These are phyloP conservation scores for Mallotus repandus DNA, from an alignment of 441 rosid species.

Conservation along the genomic window DNA sequence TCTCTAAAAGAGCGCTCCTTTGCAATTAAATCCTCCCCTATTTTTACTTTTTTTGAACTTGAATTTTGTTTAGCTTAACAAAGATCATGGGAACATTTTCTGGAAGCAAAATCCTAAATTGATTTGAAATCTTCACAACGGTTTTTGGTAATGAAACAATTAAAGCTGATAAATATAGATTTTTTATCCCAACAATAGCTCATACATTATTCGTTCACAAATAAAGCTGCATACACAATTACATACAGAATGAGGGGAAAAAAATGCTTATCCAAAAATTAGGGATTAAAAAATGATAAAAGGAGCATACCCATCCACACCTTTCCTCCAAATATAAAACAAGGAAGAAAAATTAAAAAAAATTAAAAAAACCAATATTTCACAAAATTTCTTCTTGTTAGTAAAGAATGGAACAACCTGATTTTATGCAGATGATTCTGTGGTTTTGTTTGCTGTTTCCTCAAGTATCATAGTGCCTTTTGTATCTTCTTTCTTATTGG, in stretches of 20 bases:
- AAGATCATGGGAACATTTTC: no score
- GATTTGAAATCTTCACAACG: neutral
- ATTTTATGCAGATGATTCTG: conserved; percentile 18
- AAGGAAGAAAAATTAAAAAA: conserved; percentile 14
- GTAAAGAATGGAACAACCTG: conserved; percentile 11
- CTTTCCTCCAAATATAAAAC: conserved; percentile 15
- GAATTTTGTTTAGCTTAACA: no score
- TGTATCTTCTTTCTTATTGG: neutral
- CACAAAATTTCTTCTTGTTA: conserved; percentile 21
- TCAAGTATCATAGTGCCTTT: neutral
- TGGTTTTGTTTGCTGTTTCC: conserved; percentile 29
- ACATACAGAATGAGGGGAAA: conserved; percentile 20
- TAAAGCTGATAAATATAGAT: neutral
- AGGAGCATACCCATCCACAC: conserved; percentile 8
- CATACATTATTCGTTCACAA: conserved; percentile 25
- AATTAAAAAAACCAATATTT: conserved; percentile 12
- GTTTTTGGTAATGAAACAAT: neutral
- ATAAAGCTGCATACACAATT: conserved; percentile 19
- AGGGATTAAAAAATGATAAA: neutral
- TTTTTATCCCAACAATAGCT: neutral
- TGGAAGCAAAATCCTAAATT: no score
- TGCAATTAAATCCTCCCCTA: no score
- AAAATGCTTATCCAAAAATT: conserved; percentile 15
- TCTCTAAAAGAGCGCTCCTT: no score
- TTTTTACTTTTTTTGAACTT: no score